A percentile compares a stretch with the other conserved stretches of the same genome.
These are phyloP conservation scores for Metarhizium sp. DNA, from an alignment of 2,329 filamentous ascomycete genomes.

Conservation along the genomic window DNA sequence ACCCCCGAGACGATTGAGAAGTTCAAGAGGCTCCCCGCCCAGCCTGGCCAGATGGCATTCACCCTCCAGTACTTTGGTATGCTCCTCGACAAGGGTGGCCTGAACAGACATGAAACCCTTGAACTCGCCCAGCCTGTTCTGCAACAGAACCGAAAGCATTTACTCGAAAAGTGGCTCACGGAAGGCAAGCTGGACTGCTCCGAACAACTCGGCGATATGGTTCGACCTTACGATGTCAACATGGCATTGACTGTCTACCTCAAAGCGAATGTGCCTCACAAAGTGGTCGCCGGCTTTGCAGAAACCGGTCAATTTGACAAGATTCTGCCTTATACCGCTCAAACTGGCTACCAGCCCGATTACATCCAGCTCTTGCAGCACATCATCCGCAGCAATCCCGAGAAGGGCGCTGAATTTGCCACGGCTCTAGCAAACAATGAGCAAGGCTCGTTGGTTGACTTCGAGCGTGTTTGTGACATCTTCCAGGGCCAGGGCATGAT, in stretches of 20 bases:
- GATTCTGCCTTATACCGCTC: slow-evolving; percentile 82
- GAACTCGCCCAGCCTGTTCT: slow-evolving; percentile 90
- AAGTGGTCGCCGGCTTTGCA: slow-evolving; percentile 90
- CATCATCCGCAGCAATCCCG: slow-evolving; percentile 77
- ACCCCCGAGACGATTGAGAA: slow-evolving; percentile 92
- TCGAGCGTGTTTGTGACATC: slow-evolving; percentile 92
- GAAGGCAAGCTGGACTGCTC: slow-evolving; percentile 95
- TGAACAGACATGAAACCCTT: slow-evolving; percentile 90
- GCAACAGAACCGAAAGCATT: slow-evolving; percentile 85
- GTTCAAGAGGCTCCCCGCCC: slow-evolving; percentile 78
- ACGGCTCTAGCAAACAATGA: slow-evolving; percentile 86
- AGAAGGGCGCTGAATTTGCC: slow-evolving; percentile 92
- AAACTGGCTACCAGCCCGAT: slow-evolving; percentile 86
- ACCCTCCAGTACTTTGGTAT: slow-evolving; percentile 98
- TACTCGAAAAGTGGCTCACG: slow-evolving; percentile 95
- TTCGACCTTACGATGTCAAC: slow-evolving; percentile 80
- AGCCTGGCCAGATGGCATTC: slow-evolving; percentile 79
- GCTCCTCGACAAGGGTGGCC: slow-evolving; percentile 84
- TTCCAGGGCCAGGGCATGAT: slow-evolving; percentile 98
- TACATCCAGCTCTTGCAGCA: slow-evolving; percentile 88
- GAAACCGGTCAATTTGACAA: slow-evolving; percentile 96
- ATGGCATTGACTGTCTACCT: slow-evolving; percentile 85
- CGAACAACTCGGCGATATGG: slow-evolving; percentile 90
- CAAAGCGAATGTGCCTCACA: slow-evolving; percentile 81
- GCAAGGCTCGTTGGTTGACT: slow-evolving; percentile 76